These are phyloP conservation scores for Peronospora belbahrii DNA, from an alignment of 352 stramenopile species.

Conservation along the genomic window DNA sequence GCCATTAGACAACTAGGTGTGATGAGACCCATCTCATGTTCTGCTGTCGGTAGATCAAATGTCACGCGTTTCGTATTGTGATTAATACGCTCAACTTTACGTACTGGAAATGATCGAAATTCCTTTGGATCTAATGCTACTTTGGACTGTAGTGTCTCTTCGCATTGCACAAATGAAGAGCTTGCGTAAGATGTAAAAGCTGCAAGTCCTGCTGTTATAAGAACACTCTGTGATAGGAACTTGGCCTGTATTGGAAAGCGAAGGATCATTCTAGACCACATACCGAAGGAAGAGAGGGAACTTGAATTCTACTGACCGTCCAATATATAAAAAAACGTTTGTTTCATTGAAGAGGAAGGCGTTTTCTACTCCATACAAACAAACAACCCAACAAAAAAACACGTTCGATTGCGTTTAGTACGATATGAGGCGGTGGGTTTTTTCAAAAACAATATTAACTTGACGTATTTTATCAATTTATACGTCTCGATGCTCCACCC, in stretches of 20 bases:
- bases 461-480: too few species aligned
- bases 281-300: too few species aligned
- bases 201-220: conserved; percentile 35
- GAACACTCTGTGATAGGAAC: conserved; percentile 25
- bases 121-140: conserved; percentile 51
- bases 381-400: too few species aligned
- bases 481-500: background rate
- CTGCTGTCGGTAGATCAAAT: conserved; percentile 47
- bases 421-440: too few species aligned
- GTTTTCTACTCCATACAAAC: too few species aligned
- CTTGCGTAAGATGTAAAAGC: conserved; percentile 27
- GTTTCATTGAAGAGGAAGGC: background rate
- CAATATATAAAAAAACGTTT: background rate
- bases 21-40: conserved; percentile 62
- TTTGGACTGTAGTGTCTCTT: conserved; percentile 25
- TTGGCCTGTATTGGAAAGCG: conserved; percentile 35
- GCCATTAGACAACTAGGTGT: conserved; percentile 51
- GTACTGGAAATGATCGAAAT: conserved; percentile 72
- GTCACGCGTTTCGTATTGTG: conserved; percentile 78
- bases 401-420: too few species aligned
- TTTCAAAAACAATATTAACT: too few species aligned
- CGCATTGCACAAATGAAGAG: conserved; percentile 13
- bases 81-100: conserved; percentile 56
- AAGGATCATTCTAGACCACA: conserved; percentile 44
- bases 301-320: background rate